A percentile compares a stretch with the other conserved stretches of the same genome.
Conservation (phyloP, 345 rosid genomes). For the Camelina laxa region DNA sequence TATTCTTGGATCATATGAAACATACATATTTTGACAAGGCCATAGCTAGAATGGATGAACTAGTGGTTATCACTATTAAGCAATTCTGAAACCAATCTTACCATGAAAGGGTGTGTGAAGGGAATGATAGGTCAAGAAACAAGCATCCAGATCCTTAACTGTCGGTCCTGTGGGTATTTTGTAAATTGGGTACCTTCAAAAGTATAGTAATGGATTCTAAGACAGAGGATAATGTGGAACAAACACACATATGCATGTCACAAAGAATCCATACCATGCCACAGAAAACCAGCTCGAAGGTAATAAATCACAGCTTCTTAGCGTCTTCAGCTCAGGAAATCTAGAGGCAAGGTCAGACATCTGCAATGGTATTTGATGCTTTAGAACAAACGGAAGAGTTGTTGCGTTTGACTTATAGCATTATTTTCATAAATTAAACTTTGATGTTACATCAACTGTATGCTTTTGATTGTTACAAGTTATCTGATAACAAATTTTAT, state of each 20-base stretch:
- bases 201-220: slow-evolving; percentile 19
- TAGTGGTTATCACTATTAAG: neutral
- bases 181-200: slow-evolving; percentile 83
- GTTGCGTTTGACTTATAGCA: slow-evolving; percentile 17
- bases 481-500: neutral
- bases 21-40: too few species aligned
- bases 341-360: slow-evolving; percentile 66
- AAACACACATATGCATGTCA: neutral
- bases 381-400: slow-evolving; percentile 1
- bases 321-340: slow-evolving; percentile 67
- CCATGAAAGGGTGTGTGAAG: slow-evolving; percentile 66
- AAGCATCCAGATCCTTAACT: slow-evolving; percentile 86
- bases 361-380: slow-evolving; percentile 45
- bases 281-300: slow-evolving; percentile 91
- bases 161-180: slow-evolving; percentile 94
- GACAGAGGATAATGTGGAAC: neutral
- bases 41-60: neutral
- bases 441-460: slow-evolving; percentile 19
- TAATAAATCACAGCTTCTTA: slow-evolving; percentile 74
- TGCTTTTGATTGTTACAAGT: slow-evolving; percentile 9
- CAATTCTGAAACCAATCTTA: slow-evolving; percentile 38
- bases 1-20: too few species aligned
- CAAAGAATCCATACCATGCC: slow-evolving; percentile 68
- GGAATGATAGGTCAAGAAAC: slow-evolving; percentile 87
- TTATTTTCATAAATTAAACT: neutral